A percentile compares a stretch with the other conserved stretches of the same genome.
phyloP scores from a whole-genome alignment of 768 basidiomycete genomes.

The Amanita fuliginea region DNA sequence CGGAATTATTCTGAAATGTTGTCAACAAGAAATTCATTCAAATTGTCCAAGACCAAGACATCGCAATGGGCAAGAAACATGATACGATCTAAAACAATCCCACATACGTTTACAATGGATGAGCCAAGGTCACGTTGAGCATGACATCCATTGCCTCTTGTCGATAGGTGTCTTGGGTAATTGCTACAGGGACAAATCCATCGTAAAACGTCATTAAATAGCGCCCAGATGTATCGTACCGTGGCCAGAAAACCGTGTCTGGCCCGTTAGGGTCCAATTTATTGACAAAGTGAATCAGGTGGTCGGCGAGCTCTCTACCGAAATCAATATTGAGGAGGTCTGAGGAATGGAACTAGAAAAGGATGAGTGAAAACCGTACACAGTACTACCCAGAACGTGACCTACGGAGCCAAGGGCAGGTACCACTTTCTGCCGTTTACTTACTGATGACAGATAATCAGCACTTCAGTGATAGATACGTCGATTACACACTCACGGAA shows the following conservation, averaged over 20 bases:
- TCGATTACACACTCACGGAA: slow-evolving; percentile 20
- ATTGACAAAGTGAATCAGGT: slow-evolving; percentile 28
- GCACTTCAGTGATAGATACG: not conserved
- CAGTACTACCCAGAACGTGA: not conserved
- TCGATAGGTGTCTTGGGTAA: slow-evolving; percentile 21
- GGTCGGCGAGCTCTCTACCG: slow-evolving; percentile 26
- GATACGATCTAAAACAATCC: no score
- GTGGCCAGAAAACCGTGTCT: slow-evolving; percentile 18
- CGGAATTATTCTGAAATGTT: no score
- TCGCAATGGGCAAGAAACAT: no score
- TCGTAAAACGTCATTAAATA: slow-evolving; percentile 16
- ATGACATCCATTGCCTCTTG: slow-evolving; percentile 16
- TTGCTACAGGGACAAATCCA: slow-evolving; percentile 5
- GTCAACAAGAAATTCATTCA: no score
- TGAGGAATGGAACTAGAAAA: slow-evolving; percentile 23
- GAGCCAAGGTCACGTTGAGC: slow-evolving; percentile 2
- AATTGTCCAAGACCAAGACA: no score
- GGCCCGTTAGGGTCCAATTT: slow-evolving; percentile 28
- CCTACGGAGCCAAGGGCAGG: slow-evolving; percentile 13
- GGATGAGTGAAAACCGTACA: slow-evolving; percentile 9
- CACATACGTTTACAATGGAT: not conserved
- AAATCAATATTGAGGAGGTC: slow-evolving; percentile 27
- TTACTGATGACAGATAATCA: slow-evolving; percentile 10
- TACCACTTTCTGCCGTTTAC: slow-evolving; percentile 11
- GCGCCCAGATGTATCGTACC: slow-evolving; percentile 16